phyloP scores from a whole-genome alignment of 352 stramenopile genomes.

The Pythium phragmiticola region DNA sequence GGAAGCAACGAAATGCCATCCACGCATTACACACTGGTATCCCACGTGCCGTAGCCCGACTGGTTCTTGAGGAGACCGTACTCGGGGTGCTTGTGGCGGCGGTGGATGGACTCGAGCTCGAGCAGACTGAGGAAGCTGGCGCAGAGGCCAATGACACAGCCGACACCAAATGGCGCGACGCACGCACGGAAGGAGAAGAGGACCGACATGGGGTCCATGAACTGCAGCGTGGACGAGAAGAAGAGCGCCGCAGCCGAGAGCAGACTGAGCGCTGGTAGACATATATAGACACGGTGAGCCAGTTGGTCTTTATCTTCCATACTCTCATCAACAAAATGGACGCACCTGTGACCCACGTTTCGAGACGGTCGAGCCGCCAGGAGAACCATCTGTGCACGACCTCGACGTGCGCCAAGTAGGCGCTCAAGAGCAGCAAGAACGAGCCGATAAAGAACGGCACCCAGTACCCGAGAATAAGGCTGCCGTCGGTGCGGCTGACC shows the following conservation, averaged over 20 bases:
- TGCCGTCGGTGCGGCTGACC: slow-evolving; percentile 57
- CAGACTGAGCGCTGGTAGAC: slow-evolving; percentile 47
- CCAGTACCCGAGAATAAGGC: slow-evolving; percentile 78
- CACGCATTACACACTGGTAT: slow-evolving; percentile 1
- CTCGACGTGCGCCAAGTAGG: slow-evolving; percentile 80
- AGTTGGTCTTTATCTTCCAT: too few relatives aligned
- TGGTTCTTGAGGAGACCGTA: slow-evolving; percentile 64
- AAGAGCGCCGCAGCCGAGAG: slow-evolving; percentile 71
- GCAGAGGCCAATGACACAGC: slow-evolving; percentile 62
- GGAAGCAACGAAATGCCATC: neutral
- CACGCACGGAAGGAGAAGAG: slow-evolving; percentile 74
- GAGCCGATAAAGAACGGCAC: slow-evolving; percentile 80
- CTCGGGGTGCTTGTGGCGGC: slow-evolving; percentile 78
- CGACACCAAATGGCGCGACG: slow-evolving; percentile 67
- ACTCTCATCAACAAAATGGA: slow-evolving; percentile 7
- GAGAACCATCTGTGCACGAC: slow-evolving; percentile 85
- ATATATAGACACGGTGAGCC: slow-evolving; percentile 13
- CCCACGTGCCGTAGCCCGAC: slow-evolving; percentile 45
- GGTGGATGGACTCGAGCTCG: slow-evolving; percentile 78
- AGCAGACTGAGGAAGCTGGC: slow-evolving; percentile 69
- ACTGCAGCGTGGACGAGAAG: slow-evolving; percentile 76
- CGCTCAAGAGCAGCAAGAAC: slow-evolving; percentile 69
- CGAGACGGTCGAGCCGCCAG: slow-evolving; percentile 60
- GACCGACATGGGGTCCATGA: slow-evolving; percentile 79
- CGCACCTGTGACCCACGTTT: slow-evolving; percentile 57